These are phyloP conservation scores for Rosa rugosa DNA, from an alignment of 306 rosid genomes.

Conservation along the genomic window DNA sequence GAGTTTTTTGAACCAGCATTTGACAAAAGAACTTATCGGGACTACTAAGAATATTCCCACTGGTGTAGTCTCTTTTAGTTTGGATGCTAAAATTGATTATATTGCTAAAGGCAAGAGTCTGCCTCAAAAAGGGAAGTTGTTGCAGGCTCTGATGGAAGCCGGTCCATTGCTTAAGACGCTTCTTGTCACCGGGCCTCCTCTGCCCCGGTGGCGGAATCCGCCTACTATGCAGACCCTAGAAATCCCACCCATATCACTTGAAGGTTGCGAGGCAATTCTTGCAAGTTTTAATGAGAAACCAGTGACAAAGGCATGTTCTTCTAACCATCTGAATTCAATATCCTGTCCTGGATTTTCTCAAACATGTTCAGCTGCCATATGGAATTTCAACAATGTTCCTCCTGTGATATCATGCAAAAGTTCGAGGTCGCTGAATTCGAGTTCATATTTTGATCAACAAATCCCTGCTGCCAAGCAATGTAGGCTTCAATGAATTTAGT, in stretches of 20 bases:
- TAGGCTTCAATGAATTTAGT: slow-evolving; percentile 37
- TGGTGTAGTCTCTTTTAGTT: slow-evolving; percentile 14
- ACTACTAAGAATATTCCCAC: background rate
- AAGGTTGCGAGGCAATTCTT: slow-evolving; percentile 23
- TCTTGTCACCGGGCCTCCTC: slow-evolving; percentile 48
- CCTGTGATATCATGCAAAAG: slow-evolving; percentile 36
- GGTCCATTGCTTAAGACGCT: slow-evolving; percentile 64
- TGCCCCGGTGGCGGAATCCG: slow-evolving; percentile 71
- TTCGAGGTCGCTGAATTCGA: slow-evolving; percentile 17
- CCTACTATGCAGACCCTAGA: slow-evolving; percentile 51
- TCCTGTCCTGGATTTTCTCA: slow-evolving; percentile 29
- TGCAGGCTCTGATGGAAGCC: slow-evolving; percentile 55
- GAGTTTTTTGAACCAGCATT: slow-evolving; percentile 30
- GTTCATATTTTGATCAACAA: slow-evolving; percentile 28
- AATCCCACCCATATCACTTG: slow-evolving; percentile 40
- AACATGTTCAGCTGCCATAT: slow-evolving; percentile 49
- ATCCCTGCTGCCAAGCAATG: slow-evolving; percentile 40
- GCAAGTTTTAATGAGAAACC: slow-evolving; percentile 8
- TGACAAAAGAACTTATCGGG: slow-evolving; percentile 24
- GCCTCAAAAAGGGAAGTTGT: slow-evolving; percentile 62
- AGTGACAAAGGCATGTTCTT: background rate
- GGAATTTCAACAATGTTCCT: slow-evolving; percentile 35
- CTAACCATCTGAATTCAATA: slow-evolving; percentile 9
- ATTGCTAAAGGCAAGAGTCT: slow-evolving; percentile 38
- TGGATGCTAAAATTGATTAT: slow-evolving; percentile 31